A percentile compares a stretch with the other conserved stretches of the same genome.
Conservation (phyloP, 2,329 filamentous ascomycete species). For the Emericellopsis cladophorae region DNA sequence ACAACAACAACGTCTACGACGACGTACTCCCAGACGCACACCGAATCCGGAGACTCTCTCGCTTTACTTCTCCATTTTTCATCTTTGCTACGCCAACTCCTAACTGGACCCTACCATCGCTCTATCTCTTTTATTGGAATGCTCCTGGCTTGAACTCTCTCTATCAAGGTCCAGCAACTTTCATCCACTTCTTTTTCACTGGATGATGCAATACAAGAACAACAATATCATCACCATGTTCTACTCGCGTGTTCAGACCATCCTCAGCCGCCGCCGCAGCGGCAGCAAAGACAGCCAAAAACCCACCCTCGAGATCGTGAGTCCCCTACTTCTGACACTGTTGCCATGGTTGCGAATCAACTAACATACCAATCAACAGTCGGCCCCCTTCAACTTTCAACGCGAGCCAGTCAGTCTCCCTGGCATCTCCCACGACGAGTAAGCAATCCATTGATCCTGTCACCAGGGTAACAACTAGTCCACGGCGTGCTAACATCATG, state of each 20-base stretch:
- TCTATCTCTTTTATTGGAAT: background rate
- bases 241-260: conserved; percentile 28
- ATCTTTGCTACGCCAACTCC: background rate
- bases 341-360: background rate
- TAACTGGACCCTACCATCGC: background rate
- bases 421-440: conserved; percentile 47
- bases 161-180: background rate
- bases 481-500: background rate
- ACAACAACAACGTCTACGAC: no score
- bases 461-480: background rate
- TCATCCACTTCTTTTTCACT: background rate
- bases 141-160: background rate
- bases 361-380: conserved; percentile 24
- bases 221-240: conserved; percentile 29
- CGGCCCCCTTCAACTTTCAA: conserved; percentile 45
- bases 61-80: background rate
- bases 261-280: conserved; percentile 24
- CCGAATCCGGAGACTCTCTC: background rate
- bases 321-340: conserved; percentile 7
- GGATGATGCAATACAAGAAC: conserved; percentile 13
- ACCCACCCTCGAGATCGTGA: conserved; percentile 31
- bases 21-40: background rate
- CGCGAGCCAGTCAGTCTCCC: conserved; percentile 38
- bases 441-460: conserved; percentile 15
- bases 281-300: conserved; percentile 21